A percentile compares a stretch with the other conserved stretches of the same genome.
phyloP scores from a whole-genome alignment of 169 alveolate species.

The Eimeria necatrix region DNA sequence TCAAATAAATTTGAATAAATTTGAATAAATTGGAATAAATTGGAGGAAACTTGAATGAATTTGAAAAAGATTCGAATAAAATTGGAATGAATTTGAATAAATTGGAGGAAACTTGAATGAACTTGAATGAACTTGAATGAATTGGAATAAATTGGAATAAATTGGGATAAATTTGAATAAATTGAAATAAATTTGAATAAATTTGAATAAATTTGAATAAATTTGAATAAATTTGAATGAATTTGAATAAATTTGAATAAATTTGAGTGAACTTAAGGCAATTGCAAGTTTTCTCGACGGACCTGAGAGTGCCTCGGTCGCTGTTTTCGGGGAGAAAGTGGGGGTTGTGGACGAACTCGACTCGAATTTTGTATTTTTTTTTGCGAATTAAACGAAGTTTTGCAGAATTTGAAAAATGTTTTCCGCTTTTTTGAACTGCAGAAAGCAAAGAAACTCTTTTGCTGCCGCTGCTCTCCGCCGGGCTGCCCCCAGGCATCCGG shows the following conservation, averaged over 20 bases:
- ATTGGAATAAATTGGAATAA: neutral
- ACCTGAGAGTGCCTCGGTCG: neutral
- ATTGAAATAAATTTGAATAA: neutral
- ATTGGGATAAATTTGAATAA: neutral
- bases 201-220: neutral
- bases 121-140: neutral
- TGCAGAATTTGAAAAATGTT: conserved; percentile 85
- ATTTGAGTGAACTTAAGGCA: no score
- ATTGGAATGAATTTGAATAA: neutral
- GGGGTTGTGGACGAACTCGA: conserved; percentile 90
- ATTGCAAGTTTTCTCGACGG: neutral
- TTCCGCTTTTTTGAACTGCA: conserved; percentile 81
- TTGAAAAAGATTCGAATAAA: neutral
- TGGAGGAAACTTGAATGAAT: neutral
- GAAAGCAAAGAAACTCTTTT: conserved; percentile 80
- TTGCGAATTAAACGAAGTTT: conserved; percentile 90
- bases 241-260: neutral
- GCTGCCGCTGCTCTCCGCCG: conserved; percentile 73
- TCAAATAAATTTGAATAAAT: neutral
- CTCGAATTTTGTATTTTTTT: conserved; percentile 87
- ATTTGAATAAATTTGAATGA: neutral
- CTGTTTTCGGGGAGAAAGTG: conserved; percentile 78
- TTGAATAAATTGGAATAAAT: neutral
- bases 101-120: neutral
- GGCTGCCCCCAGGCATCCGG: conserved; percentile 83